These are phyloP conservation scores for Boehmeria nivea DNA, from an alignment of 306 rosid genomes.

Conservation along the genomic window DNA sequence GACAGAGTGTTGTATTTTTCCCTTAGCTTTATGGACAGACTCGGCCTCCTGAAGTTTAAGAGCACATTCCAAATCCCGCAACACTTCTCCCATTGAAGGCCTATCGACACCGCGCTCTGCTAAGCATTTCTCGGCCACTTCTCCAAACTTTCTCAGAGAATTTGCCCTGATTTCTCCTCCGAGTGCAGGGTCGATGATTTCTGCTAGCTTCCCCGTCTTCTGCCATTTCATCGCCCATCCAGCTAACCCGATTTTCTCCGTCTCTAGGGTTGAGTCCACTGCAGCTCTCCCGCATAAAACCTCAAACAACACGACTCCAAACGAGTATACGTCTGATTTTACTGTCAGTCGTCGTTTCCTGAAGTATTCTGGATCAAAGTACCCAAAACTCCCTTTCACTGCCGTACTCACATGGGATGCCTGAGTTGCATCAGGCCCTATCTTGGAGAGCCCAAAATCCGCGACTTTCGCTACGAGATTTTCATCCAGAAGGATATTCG, in stretches of 20 bases:
- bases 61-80: conserved; percentile 45
- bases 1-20: neutral
- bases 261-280: too few species aligned
- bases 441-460: conserved; percentile 48
- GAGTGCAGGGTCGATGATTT: conserved; percentile 37
- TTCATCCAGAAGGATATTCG: conserved; percentile 38
- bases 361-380: conserved; percentile 49
- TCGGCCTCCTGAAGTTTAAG: conserved; percentile 52
- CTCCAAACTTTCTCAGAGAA: conserved; percentile 41
- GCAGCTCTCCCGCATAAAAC: conserved; percentile 47
- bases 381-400: conserved; percentile 55
- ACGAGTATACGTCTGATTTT: conserved; percentile 49
- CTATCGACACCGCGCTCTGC: conserved; percentile 28
- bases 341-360: conserved; percentile 31
- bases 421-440: conserved; percentile 48
- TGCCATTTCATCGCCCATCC: conserved; percentile 42
- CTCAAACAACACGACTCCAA: conserved; percentile 45
- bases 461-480: conserved; percentile 43
- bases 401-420: conserved; percentile 84
- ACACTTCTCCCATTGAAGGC: conserved; percentile 44
- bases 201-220: conserved; percentile 37
- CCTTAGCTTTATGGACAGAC: neutral
- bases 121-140: conserved; percentile 37
- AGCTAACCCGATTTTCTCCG: conserved; percentile 35
- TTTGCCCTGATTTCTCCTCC: conserved; percentile 28